Base-by-base conservation (phyloP, 2,329 filamentous ascomycete genomes). In the Endocalyx cinctus region DNA sequence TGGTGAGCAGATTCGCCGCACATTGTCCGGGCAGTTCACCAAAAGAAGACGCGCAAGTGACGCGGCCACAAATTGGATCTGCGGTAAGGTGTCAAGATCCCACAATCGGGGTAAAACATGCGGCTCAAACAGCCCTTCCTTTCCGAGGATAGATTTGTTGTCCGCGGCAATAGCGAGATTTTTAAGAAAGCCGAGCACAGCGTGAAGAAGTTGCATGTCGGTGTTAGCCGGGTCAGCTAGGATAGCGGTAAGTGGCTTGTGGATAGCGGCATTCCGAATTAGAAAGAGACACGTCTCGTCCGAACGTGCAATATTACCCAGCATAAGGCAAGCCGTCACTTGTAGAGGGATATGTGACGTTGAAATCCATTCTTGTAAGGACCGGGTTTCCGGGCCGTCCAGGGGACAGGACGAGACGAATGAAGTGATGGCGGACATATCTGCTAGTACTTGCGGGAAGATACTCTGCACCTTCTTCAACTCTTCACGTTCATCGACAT, bases 231-330 rank as follows among this genome's bases (percentile, higher is more conserved):
- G 47, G 17, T 69, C 54, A 7, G 61, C 51, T 14, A 81, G 57
- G 25, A 75, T 50, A 7, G 50, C 35, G 29, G 69, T 50, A 3
- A 82, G 58, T 0, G 69, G 64, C 7, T 50, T 46, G 43, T 70
- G 64, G 6, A 64, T 47, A 36, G 67, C 63, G 4, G 62, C 62
- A 2, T 61, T 37, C 14, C 64, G 51, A 2, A 81, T 69, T 22
- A 82, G 67, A 22, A 66, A 56, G 8, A 58, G 56, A 37, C 73
- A 76, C 3, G 66, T 56, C 26, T 64, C 65, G 45, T 82, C 77
- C 2, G 70, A 77, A 25, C 78, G 72, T 5, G 73, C 71, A 23
- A 82, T 55, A 48, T 82, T 82, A 22, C 78, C 78, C 3, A 82
- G 60, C 12, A 72, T 67, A 4, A 82, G 66, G 41, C 77, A 82